Evolutionary conservation across 108 stramenopile genomes (phyloP), one percentile per base, ranked within the genome.

Genomic region (Cyclotella distinguenda): DNA sequence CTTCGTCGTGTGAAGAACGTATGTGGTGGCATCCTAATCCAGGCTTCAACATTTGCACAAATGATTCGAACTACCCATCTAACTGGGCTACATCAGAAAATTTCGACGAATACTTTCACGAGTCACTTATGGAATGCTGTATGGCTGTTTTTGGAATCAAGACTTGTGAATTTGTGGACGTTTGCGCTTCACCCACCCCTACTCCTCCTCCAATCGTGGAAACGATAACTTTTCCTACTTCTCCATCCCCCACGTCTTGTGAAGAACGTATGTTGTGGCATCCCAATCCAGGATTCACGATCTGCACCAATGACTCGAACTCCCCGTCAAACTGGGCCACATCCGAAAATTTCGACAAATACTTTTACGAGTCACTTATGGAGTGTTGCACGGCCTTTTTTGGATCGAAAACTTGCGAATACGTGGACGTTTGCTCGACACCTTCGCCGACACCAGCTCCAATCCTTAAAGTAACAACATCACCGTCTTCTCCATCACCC

Each of bases 351-450:
- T 32, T 23, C 21, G 56, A 57, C 18, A 35, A 57, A 5, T 57
- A 57, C 21, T 57, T 57, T 38, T 22, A 57, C 35, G 56, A 57
- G 3, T 57, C 56, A 18, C 22, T 57, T 18, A 1, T 15, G 18
- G 35, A 57, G 22, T 60, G 59, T 43, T 60, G 59, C 27, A 43
- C 25, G 6, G 43, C 22, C n/a, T 26, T 45, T 15, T 60, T 60
- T 45, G 59, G 59, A 13, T 30, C 42, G 26, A 6, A 0, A 2
- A 45, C 59, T 4, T 60, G 59, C 42, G 28, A 4, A 6, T 40
- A 44, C 22, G 59, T 25, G 4, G 59, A 60, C 13, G 45, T 60
- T 27, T 60, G 59, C 18, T 11, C 5, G 5, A 51, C 50, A 6
- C 50, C 8, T 23, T 3, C 50, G 8, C 50, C 50, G 1, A 58